Base-by-base conservation (phyloP, 2,329 filamentous ascomycete genomes). In the Penicillium olsonii region DNA sequence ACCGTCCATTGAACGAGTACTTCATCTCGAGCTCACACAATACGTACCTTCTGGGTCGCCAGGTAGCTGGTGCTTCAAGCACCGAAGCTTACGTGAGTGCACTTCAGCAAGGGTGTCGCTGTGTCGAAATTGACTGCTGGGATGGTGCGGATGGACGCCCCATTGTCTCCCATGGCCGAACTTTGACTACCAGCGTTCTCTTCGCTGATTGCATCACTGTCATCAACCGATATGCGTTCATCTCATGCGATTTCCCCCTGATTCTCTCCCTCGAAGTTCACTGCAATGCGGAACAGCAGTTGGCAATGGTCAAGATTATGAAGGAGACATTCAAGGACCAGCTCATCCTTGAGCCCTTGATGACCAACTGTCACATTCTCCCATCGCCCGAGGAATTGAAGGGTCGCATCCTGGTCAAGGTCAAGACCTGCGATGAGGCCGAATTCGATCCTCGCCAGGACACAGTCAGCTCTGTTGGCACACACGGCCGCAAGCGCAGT, bases 1-100 rank as follows among this genome's bases (percentile, higher is more conserved):
- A 95, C 65, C 84, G 88, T 19, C 94, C 94, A 0, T 77, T 97
- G 68, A 96, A 95, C 67, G 92, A 97, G 67, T 99, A 99, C 71
- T 96, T 91, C 76, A 94, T 99, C 59, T 97, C 92, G 1, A 96
- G 92, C 75, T 97, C 94, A 1, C 94, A 99, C 78, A 99, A 99
- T 72, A 99, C 94, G 0, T 99, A 99, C 65, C 84, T 99, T 1
- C 79, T 95, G 4, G 94, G 94, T 12, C 86, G 92, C 45, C 94
- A 99, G 69, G 86, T 97, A 2, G 87, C 85, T 10, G 92, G 92
- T 22, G 83, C 88, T 37, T 96, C 94, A 2, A 97, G 92, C 65
- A 88, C 95, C 2, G 94, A 99, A 70, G 91, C 91, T 37, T 99
- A 99, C 73, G 95, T 97, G 61, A 85, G 85, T 8, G 90, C 92